Percentiles rank a stretch among this genome's conserved stretches.
Evolutionary conservation across 2,329 filamentous ascomycete genomes (phyloP).

Genomic region (Colletotrichum chlorophyti): DNA sequence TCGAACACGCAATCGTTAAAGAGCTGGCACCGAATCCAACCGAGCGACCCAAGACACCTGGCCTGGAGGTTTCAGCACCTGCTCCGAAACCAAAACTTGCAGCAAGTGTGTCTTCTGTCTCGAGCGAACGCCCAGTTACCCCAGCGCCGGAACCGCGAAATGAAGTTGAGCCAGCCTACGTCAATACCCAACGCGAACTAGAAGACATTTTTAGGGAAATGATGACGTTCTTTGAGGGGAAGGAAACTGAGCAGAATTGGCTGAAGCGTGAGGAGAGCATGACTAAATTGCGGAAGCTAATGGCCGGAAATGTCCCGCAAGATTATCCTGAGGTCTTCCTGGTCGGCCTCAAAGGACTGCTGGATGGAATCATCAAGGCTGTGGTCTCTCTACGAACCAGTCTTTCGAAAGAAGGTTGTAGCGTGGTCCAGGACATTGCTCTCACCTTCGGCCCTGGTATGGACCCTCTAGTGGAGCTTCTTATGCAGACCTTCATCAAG

Average conservation of each 20-base stretch:
- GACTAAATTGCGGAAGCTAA: conserved; percentile 76
- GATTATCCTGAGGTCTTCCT: conserved; percentile 79
- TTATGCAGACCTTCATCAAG: conserved; percentile 90
- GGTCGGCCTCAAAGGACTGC: conserved; percentile 71
- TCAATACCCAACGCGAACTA: conserved; percentile 85
- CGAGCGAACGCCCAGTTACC: conserved; percentile 62
- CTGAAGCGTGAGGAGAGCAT: conserved; percentile 82
- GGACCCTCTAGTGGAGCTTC: conserved; percentile 87
- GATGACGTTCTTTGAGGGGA: conserved; percentile 82
- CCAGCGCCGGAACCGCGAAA: conserved; percentile 68
- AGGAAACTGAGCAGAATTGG: conserved; percentile 92
- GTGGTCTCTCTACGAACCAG: conserved; percentile 86
- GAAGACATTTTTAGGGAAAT: conserved; percentile 87
- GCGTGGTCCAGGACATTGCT: conserved; percentile 84
- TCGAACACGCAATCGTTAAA: conserved; percentile 80
- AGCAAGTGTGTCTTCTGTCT: conserved; percentile 58
- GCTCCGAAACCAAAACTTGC: conserved; percentile 52
- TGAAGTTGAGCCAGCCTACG: conserved; percentile 82
- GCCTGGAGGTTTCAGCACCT: conserved; percentile 43
- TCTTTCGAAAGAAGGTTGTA: conserved; percentile 85
- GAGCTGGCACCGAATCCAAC: conserved; percentile 65
- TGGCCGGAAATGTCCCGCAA: conserved; percentile 81
- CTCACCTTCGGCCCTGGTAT: conserved; percentile 77
- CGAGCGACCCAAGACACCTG: conserved; percentile 49
- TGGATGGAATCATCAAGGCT: conserved; percentile 90